phyloP scores from a whole-genome alignment of 768 basidiomycete genomes.

The Astraeus odoratus region DNA sequence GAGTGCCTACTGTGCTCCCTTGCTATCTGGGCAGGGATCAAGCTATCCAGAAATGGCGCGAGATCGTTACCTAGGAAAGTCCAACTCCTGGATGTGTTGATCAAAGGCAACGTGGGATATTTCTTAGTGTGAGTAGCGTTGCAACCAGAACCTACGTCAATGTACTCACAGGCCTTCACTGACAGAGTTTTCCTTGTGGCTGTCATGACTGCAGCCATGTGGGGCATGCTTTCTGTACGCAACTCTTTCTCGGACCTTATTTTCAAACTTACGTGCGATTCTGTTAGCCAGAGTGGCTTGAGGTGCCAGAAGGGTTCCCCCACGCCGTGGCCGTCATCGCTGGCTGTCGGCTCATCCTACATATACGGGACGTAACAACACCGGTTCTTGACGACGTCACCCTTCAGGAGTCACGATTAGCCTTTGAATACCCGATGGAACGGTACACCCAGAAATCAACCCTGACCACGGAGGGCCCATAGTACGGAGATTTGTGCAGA shows the following conservation, averaged over 20 bases:
- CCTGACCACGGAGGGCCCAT: too few relatives aligned
- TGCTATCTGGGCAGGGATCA: constrained; percentile 45
- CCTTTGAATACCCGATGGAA: neutral
- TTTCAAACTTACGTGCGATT: neutral
- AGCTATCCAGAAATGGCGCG: constrained; percentile 26
- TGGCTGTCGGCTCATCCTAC: constrained; percentile 4
- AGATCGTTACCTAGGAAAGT: neutral
- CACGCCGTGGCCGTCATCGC: neutral
- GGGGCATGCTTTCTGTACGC: neutral
- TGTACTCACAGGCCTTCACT: too few relatives aligned
- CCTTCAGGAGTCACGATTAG: neutral
- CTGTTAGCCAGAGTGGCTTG: constrained; percentile 1
- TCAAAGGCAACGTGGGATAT: constrained; percentile 5
- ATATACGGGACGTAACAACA: neutral
- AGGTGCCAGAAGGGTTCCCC: constrained; percentile 4
- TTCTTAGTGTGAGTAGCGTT: constrained; percentile 1
- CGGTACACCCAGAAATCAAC: neutral
- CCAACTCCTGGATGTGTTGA: constrained; percentile 14
- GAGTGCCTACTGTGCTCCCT: constrained; percentile 47
- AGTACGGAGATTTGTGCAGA: too few relatives aligned
- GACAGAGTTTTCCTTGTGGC: neutral
- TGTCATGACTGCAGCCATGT: constrained; percentile 2
- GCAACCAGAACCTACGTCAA: neutral
- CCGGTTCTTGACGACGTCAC: neutral
- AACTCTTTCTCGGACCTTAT: too few relatives aligned